phyloP scores from a whole-genome alignment of 306 rosid species.

The Fagus crenata region DNA sequence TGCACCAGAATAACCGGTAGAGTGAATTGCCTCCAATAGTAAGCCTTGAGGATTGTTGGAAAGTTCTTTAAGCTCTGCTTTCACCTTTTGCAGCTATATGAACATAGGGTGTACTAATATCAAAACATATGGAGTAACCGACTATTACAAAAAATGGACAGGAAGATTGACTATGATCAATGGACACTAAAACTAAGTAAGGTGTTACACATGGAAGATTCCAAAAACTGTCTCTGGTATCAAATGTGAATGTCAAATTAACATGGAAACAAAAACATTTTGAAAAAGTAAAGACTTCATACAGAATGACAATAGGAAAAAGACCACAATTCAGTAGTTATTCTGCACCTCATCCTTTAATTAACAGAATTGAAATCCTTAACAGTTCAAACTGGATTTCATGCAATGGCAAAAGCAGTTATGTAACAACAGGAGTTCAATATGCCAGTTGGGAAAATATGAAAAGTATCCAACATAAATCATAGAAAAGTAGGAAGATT shows the following conservation, averaged over 20 bases:
- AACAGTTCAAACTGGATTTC: slow-evolving; percentile 4
- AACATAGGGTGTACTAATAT: slow-evolving; percentile 30
- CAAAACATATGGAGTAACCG: slow-evolving; percentile 13
- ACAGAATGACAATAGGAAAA: background rate
- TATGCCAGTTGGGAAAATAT: slow-evolving; percentile 2
- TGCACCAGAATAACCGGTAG: slow-evolving; percentile 92
- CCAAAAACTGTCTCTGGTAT: background rate
- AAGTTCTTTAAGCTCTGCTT: slow-evolving; percentile 75
- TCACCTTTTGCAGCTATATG: slow-evolving; percentile 71
- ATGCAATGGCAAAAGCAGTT: slow-evolving; percentile 10
- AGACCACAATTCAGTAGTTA: background rate
- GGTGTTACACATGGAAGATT: background rate
- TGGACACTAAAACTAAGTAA: slow-evolving; percentile 10
- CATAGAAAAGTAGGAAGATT: background rate
- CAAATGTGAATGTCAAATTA: background rate
- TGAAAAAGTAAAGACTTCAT: background rate
- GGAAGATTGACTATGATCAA: background rate
- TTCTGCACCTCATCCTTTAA: slow-evolving; percentile 4
- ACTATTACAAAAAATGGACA: background rate
- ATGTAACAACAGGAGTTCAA: background rate
- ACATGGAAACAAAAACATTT: background rate
- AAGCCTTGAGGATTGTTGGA: slow-evolving; percentile 86
- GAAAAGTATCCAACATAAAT: slow-evolving; percentile 6
- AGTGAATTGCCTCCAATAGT: slow-evolving; percentile 93
- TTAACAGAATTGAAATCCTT: background rate